phyloP scores from a whole-genome alignment of 768 basidiomycete species.

The Kwoniella newhampshirensis region DNA sequence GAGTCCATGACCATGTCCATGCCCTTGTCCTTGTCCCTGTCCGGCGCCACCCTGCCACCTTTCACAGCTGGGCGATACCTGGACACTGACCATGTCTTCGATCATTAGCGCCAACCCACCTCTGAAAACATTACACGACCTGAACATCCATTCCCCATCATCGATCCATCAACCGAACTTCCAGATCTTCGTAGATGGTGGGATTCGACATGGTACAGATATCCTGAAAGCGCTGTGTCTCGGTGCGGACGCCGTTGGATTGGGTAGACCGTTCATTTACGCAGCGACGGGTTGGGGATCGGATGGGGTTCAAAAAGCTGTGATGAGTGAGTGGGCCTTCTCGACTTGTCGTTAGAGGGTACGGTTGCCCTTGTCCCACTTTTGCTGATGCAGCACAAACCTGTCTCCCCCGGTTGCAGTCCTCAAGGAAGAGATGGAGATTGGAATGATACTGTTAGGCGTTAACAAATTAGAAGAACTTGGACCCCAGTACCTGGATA shows the following conservation, averaged over 20 bases:
- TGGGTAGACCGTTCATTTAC: conserved; percentile 82
- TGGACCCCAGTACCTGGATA: conserved; percentile 66
- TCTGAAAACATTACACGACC: conserved; percentile 61
- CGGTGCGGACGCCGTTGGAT: conserved; percentile 80
- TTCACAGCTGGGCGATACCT: no score
- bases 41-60: no score
- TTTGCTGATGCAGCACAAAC: background rate
- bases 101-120: conserved; percentile 70
- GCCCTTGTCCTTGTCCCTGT: no score
- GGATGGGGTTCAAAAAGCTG: conserved; percentile 41
- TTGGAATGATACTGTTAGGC: conserved; percentile 72
- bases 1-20: background rate
- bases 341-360: background rate
- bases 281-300: conserved; percentile 54
- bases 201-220: conserved; percentile 59
- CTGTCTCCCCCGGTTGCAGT: conserved; percentile 49
- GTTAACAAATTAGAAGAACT: conserved; percentile 65
- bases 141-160: conserved; percentile 55
- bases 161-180: conserved; percentile 53
- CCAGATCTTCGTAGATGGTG: conserved; percentile 59
- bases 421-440: conserved; percentile 71
- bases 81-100: background rate
- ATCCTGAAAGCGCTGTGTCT: conserved; percentile 57
- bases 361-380: background rate
- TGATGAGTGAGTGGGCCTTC: conserved; percentile 30